Base-by-base conservation (phyloP, 2,329 filamentous ascomycete species). In the Ophiostoma sp. region DNA sequence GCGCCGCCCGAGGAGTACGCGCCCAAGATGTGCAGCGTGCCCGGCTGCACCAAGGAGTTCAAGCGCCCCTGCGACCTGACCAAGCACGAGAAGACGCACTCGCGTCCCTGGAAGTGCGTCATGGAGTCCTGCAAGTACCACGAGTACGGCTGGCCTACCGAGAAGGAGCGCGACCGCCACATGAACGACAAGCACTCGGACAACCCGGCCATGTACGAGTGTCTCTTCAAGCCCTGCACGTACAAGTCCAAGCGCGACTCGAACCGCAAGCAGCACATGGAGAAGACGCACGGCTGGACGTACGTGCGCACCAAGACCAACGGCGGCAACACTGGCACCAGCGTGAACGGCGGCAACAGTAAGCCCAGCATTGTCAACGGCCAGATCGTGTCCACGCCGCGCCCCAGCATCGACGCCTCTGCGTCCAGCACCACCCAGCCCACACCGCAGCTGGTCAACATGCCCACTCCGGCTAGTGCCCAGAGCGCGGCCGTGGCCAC, bases 191-290 rank as follows among this genome's bases (percentile, higher is more conserved):
- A 96, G 82, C 95, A 99, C 82, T 94, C 92, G 23, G 81, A 86
- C 69, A 85, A 89, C 44, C 94, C 95, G 4, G 84, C 88, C 62
- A 89, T 96, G 82, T 97, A 89, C 80, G 89, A 92, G 81, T 99
- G 95, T 81, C 81, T 88, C 67, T 98, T 86, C 80, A 85, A 88
- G 75, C 90, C 90, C 33, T 98, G 95, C 84, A 89, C 91, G 0
- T 98, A 98, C 83, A 91, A 93, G 77, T 97, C 94, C 13, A 98
- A 98, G 84, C 90, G 94, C 71, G 91, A 97, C 82, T 95, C 91
- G 73, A 98, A 98, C 80, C 96, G 93, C 86, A 97, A 97, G 79
- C 94, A 97, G 80, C 94, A 98, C 81, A 97, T 97, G 94, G 94
- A 98, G 83, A 97, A 97, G 80, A 90, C 92, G 0, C 94, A 98